Base-by-base conservation (phyloP, 352 stramenopile species). In the Phytophthora parvispora region DNA sequence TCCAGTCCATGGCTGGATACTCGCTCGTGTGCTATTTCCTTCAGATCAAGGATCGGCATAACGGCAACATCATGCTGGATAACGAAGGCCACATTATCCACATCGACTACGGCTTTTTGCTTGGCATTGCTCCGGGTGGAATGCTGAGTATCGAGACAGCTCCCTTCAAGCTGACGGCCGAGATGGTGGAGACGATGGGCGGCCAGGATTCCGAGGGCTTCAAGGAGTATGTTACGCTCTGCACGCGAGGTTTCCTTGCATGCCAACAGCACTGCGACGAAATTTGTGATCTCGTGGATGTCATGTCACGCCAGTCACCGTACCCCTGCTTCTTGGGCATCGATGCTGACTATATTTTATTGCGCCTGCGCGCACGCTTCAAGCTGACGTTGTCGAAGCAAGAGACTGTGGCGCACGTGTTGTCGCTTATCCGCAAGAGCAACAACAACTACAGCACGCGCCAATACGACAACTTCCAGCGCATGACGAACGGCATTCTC, bases 61-160 rank as follows among this genome's bases (percentile, higher is more conserved):
- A 99, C 66, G 98, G 98, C 40, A 99, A 99, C 74, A 99, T 99
- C 51, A 99, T 99, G 94, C 92, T 99, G 53, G 98, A 99, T 80
- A 99, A 94, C 48, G 88, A 98, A 80, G 98, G 98, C 15, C 97
- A 99, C 77, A 89, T 99, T 10, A 98, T 99, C 66, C 97, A 99
- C 80, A 99, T 99, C 67, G 98, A 99, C 78, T 99, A 99, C 84
- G 98, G 98, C 8, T 99, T 99, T 77, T 83, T 99, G 40, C 94
- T 99, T 58, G 98, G 97, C 25, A 99, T 99, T 84, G 98, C 97
- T 31, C 98, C 98, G 1, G 98, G 98, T 66, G 97, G 99, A 62
- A 99, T 98, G 81, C 99, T 99, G 55, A 99, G 89, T 50, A 98
- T 99, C 61, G 98, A 99, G 81, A 98, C 96, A 36, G 98, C 98